Evolutionary conservation across 2,329 filamentous ascomycete genomes (phyloP).

Genomic region (Pezicula neosporulosa): DNA sequence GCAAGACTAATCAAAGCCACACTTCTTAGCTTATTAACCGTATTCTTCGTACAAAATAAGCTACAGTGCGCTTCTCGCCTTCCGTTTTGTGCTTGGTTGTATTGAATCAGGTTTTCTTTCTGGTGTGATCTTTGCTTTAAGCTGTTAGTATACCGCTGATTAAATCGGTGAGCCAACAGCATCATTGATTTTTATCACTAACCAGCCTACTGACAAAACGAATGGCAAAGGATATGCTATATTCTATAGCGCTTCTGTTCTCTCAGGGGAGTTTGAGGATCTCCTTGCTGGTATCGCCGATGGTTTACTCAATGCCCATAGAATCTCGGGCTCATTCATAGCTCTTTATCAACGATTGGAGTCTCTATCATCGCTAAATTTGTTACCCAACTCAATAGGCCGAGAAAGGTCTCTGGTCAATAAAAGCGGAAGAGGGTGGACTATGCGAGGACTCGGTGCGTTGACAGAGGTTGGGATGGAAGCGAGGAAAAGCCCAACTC

Average conservation of each 20-base stretch:
- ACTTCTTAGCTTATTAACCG: too few species aligned
- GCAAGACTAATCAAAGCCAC: too few species aligned
- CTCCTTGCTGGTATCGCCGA: constrained; percentile 38
- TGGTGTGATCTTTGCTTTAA: constrained; percentile 48
- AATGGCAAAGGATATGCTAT: constrained; percentile 47
- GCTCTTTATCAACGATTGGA: constrained; percentile 46
- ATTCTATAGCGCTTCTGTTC: constrained; percentile 53
- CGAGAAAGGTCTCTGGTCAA: too few species aligned
- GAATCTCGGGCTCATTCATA: constrained; percentile 48
- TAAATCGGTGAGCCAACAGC: constrained; percentile 35
- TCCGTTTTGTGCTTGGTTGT: constrained; percentile 46
- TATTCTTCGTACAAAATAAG: too few species aligned
- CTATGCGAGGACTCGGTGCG: too few species aligned
- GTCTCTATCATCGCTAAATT: constrained; percentile 36
- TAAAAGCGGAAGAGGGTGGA: too few species aligned
- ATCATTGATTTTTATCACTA: background rate
- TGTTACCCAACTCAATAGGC: constrained; percentile 18
- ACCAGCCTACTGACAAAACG: background rate
- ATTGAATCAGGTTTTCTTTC: constrained; percentile 50
- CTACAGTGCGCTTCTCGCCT: constrained; percentile 41
- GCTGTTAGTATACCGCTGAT: constrained; percentile 51
- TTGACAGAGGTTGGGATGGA: too few species aligned
- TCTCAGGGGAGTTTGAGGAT: constrained; percentile 47
- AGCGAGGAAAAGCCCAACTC: too few species aligned
- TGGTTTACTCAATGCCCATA: constrained; percentile 39